phyloP scores from a whole-genome alignment of 768 basidiomycete species.

The Clitopilus passeckerianus region DNA sequence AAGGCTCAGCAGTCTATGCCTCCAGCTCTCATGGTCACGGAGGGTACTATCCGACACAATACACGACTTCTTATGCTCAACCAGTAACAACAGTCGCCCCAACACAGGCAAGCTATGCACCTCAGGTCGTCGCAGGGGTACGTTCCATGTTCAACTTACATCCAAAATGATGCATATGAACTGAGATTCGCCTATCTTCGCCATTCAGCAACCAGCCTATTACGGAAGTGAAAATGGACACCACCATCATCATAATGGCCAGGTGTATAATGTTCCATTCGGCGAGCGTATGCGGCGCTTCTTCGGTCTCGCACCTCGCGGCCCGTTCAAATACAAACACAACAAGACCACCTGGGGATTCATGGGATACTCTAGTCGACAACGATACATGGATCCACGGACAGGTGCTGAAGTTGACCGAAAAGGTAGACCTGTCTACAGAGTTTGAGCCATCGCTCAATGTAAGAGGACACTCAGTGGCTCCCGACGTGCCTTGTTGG shows the following conservation, averaged over 20 bases:
- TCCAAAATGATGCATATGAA: not conserved
- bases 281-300: conserved; percentile 47
- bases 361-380: conserved; percentile 46
- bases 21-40: conserved; percentile 18
- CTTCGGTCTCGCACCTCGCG: conserved; percentile 42
- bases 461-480: not conserved
- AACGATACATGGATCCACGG: conserved; percentile 42
- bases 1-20: conserved; percentile 28
- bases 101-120: not conserved
- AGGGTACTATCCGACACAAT: conserved; percentile 11
- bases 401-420: conserved; percentile 51
- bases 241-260: conserved; percentile 1
- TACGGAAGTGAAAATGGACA: conserved; percentile 3
- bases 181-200: conserved; percentile 8
- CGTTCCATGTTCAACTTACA: not conserved
- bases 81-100: not conserved
- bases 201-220: not conserved
- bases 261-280: conserved; percentile 24
- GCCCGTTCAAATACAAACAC: conserved; percentile 36
- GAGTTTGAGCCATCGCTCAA: conserved; percentile 31
- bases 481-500: no score
- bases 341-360: conserved; percentile 49
- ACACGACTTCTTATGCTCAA: conserved; percentile 4
- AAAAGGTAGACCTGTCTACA: conserved; percentile 49
- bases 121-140: not conserved